phyloP scores from a whole-genome alignment of 495 filamentous ascomycete genomes.

The Trichocladium antarcticum region DNA sequence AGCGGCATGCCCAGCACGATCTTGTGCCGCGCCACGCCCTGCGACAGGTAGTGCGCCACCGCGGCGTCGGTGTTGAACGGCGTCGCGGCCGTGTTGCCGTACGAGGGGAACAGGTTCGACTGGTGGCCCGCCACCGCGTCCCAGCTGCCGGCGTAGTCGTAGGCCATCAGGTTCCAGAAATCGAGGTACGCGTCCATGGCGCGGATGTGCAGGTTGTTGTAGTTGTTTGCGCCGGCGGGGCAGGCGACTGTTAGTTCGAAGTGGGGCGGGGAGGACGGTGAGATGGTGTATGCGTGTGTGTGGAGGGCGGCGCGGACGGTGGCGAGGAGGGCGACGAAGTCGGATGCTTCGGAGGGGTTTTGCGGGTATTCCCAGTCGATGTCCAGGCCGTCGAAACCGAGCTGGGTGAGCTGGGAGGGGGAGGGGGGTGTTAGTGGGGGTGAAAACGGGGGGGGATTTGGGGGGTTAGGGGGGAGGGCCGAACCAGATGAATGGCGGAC shows the following conservation, averaged over 20 bases:
- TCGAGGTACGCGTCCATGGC: constrained; percentile 75
- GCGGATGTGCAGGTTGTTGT: constrained; percentile 56
- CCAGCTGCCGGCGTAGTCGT: constrained; percentile 74
- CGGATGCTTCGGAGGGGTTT: constrained; percentile 50
- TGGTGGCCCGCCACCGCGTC: constrained; percentile 64
- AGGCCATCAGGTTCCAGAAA: constrained; percentile 92
- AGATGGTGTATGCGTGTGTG: constrained; percentile 42
- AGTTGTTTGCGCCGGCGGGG: constrained; percentile 56
- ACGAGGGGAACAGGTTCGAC: constrained; percentile 63
- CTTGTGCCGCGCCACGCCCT: constrained; percentile 54
- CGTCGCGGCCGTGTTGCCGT: constrained; percentile 48
- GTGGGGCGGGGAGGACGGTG: constrained; percentile 40
- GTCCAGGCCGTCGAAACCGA: constrained; percentile 49
- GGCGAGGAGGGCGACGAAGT: constrained; percentile 66
- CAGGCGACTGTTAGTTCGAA: constrained; percentile 78
- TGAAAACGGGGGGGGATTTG: not conserved
- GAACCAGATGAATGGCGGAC: constrained; percentile 49
- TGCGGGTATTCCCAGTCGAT: constrained; percentile 55
- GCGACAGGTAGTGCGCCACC: constrained; percentile 52
- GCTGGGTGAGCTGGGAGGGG: constrained; percentile 42
- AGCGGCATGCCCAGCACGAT: constrained; percentile 86
- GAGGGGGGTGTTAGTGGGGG: not conserved
- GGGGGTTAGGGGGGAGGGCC: not conserved
- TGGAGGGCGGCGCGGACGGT: constrained; percentile 51
- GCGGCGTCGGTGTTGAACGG: constrained; percentile 66